Base-by-base conservation (phyloP, 106 monocot species). In the Alisma plantagoaquatica region DNA sequence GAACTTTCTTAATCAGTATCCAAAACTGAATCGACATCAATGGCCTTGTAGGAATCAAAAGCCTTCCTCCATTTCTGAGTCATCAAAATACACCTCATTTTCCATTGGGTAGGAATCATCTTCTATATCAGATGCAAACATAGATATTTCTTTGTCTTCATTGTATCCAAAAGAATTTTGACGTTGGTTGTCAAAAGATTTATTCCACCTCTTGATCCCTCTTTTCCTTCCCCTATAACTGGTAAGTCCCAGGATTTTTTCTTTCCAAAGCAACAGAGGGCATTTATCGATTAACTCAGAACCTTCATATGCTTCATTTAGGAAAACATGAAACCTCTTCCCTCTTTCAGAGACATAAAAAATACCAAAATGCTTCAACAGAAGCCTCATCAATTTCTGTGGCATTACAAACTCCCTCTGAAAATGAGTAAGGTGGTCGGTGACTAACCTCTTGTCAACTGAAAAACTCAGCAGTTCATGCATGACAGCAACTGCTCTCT, bases 261-360 rank as follows among this genome's bases (percentile, higher is more conserved):
- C 96, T 61, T 76, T 89, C 96, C 96, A 98, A 23, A 73, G 45
- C 51, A 77, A 81, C 49, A 98, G 63, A 11, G 96, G 89, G 29
- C 63, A 66, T 54, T 88, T 84, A 8, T 78, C 71, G 48, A 78
- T 75, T 73, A 96, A 62, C 50, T 96, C 74, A 25, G 73, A 73
- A 33, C 84, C 67, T 24, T 84, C 78, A 61, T 96, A 96, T 43
- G 94, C 80, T 67, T 81, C 84, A 0, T 63, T 96, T 51, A 96
- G 62, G 51, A 84, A 88, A 2, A 84, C 88, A 54, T 80, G 80
- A 43, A 78, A 59, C 33, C 80, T 46, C 60, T 88, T 96, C n/a
- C 88, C 84, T 61, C 94, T 77, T 65, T 88, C 87, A 45, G 88
- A 96, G 46, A 84, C 84, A 64, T 96, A 88, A 70, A 88, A 96